Percentiles rank a stretch among this genome's conserved stretches.
These are phyloP conservation scores for Teunomyces kruisii DNA, from an alignment of 805 yeast species.

Conservation along the genomic window DNA sequence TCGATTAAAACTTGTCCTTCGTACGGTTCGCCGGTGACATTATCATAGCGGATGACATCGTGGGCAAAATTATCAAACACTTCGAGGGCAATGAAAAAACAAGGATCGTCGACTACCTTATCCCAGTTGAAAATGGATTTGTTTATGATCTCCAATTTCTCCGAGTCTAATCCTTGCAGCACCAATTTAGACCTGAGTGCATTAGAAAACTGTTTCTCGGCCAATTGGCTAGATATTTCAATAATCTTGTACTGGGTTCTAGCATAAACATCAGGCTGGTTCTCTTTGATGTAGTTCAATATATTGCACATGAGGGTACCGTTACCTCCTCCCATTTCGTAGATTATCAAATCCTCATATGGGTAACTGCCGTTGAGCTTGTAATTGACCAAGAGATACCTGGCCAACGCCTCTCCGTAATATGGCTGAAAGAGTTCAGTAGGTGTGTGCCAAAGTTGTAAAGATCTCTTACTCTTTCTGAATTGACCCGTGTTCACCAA, in stretches of 20 bases:
- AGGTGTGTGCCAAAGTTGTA: slow-evolving; percentile 89
- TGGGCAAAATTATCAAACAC: slow-evolving; percentile 85
- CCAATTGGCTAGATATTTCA: slow-evolving; percentile 67
- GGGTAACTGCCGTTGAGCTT: slow-evolving; percentile 64
- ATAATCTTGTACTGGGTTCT: slow-evolving; percentile 68
- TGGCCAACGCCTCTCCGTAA: slow-evolving; percentile 84
- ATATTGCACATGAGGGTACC: slow-evolving; percentile 82
- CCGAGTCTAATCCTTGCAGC: slow-evolving; percentile 47
- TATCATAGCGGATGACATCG: slow-evolving; percentile 76
- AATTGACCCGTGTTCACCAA: slow-evolving; percentile 13
- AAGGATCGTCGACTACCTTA: slow-evolving; percentile 56
- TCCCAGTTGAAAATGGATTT: slow-evolving; percentile 78
- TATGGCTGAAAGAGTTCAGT: slow-evolving; percentile 81
- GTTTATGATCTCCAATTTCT: slow-evolving; percentile 64
- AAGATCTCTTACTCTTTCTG: slow-evolving; percentile 30
- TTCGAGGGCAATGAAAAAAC: slow-evolving; percentile 77
- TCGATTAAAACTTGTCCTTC: slow-evolving; percentile 80
- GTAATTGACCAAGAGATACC: slow-evolving; percentile 72
- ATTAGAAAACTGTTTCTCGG: slow-evolving; percentile 49
- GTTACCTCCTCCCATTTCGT: slow-evolving; percentile 90
- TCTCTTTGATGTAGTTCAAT: slow-evolving; percentile 57
- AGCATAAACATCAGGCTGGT: slow-evolving; percentile 72
- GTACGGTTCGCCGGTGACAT: slow-evolving; percentile 60
- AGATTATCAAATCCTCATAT: slow-evolving; percentile 67
- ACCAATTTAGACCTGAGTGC: slow-evolving; percentile 35